These are phyloP conservation scores for Penicillium coprophilum DNA, from an alignment of 495 filamentous ascomycete genomes.

Conservation along the genomic window DNA sequence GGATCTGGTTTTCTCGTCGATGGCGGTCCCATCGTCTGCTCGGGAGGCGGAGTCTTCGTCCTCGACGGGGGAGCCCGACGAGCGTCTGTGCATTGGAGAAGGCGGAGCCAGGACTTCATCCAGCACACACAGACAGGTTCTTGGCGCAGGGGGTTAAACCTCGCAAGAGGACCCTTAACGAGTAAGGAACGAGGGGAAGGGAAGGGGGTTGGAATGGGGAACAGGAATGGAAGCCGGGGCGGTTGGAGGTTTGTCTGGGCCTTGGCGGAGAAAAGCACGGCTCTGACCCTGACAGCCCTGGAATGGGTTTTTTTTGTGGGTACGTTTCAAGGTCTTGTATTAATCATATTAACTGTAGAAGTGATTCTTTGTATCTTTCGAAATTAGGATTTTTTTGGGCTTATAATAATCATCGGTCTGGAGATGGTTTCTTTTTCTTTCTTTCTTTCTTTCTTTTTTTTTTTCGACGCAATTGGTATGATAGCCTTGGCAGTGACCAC, in stretches of 20 bases:
- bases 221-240: conserved; percentile 12
- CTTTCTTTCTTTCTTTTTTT: background rate
- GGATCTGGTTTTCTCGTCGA: conserved; percentile 41
- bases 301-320: conserved; percentile 8
- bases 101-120: conserved; percentile 40
- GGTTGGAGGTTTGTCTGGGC: conserved; percentile 12
- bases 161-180: conserved; percentile 17
- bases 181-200: conserved; percentile 16
- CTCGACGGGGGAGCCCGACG: conserved; percentile 50
- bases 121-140: conserved; percentile 32
- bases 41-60: conserved; percentile 45
- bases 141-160: conserved; percentile 27
- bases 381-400: background rate
- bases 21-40: conserved; percentile 37
- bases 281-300: conserved; percentile 6
- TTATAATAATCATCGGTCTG: background rate
- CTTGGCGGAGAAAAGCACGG: conserved; percentile 13
- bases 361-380: background rate
- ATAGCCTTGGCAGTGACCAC: conserved; percentile 12
- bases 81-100: conserved; percentile 54
- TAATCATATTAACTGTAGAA: background rate
- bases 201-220: conserved; percentile 17
- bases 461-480: conserved; percentile 17
- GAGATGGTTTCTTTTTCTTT: background rate
- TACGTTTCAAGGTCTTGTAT: background rate